Conservation (phyloP, 2,329 filamentous ascomycete species). For the Incumbomyces lentus region DNA sequence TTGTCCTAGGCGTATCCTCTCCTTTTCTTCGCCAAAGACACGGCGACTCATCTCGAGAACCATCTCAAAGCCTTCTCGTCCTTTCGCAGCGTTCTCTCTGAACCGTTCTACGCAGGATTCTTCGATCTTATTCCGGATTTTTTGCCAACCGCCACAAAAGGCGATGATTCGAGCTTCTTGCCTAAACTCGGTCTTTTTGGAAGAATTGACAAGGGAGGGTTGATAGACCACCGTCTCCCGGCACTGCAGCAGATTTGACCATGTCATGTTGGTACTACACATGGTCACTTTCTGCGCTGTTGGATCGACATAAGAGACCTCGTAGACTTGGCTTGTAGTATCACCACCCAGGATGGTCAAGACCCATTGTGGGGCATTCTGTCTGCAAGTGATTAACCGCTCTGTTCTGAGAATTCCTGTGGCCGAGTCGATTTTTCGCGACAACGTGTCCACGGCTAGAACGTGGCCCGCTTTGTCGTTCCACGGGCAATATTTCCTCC, state of each 20-base stretch:
- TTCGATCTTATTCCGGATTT: conserved; percentile 92
- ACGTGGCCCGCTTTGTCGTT: conserved; percentile 98
- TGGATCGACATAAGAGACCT: conserved; percentile 91
- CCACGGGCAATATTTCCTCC: conserved; percentile 98
- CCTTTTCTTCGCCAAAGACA: conserved; percentile 82
- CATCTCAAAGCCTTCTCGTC: conserved; percentile 87
- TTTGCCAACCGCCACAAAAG: conserved; percentile 91
- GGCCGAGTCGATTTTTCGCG: conserved; percentile 52
- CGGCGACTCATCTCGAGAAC: conserved; percentile 87
- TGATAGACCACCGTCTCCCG: conserved; percentile 87
- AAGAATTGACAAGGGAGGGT: conserved; percentile 43
- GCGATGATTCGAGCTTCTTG: conserved; percentile 91
- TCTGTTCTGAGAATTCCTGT: conserved; percentile 65
- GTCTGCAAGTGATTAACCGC: conserved; percentile 46
- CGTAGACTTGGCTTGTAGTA: conserved; percentile 81
- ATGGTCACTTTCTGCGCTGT: conserved; percentile 78
- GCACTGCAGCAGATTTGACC: conserved; percentile 78
- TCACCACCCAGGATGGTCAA: conserved; percentile 66
- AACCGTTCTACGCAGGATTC: conserved; percentile 82
- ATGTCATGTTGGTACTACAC: conserved; percentile 91
- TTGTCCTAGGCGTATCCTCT: conserved; percentile 35
- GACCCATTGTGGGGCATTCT: conserved; percentile 46
- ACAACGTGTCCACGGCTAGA: conserved; percentile 85
- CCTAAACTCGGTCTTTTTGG: conserved; percentile 63
- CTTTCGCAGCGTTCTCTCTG: conserved; percentile 80